Conservation (phyloP, 495 filamentous ascomycete species). For the Aspergillus haitiensis region DNA sequence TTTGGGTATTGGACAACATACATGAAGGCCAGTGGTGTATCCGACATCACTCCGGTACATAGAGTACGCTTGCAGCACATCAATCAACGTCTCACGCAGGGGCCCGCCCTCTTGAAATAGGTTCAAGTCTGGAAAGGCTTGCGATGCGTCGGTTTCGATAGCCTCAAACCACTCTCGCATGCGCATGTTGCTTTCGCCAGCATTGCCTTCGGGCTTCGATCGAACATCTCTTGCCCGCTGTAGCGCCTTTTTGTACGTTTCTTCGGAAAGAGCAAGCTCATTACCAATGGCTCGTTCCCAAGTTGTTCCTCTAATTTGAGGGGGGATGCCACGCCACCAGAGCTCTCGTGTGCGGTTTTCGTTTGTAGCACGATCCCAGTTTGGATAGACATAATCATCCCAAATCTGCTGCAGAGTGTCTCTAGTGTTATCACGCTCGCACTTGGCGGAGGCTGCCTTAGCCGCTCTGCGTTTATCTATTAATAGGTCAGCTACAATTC, state of each 20-base stretch:
- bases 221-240: constrained; percentile 69
- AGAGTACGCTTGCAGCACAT: constrained; percentile 84
- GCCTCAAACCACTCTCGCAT: constrained; percentile 63
- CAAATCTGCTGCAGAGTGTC: constrained; percentile 68
- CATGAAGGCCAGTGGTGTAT: constrained; percentile 80
- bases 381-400: constrained; percentile 83
- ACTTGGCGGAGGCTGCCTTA: constrained; percentile 49
- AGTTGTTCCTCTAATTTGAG: constrained; percentile 74
- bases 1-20: constrained; percentile 10
- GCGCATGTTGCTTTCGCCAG: constrained; percentile 48
- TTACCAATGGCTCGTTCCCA: constrained; percentile 90
- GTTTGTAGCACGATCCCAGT: constrained; percentile 76
- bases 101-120: constrained; percentile 80
- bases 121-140: constrained; percentile 75
- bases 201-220: constrained; percentile 43
- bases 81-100: constrained; percentile 69
- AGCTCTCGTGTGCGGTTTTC: constrained; percentile 78
- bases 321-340: constrained; percentile 91
- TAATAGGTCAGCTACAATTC: constrained; percentile 9
- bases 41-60: constrained; percentile 96
- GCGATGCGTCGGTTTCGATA: constrained; percentile 68
- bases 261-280: constrained; percentile 72
- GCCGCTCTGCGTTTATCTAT: constrained; percentile 52
- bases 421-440: constrained; percentile 67
- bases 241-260: constrained; percentile 77